Base-by-base conservation (phyloP, 2,329 filamentous ascomycete genomes). In the Ophiostoma himal-ulmi region DNA sequence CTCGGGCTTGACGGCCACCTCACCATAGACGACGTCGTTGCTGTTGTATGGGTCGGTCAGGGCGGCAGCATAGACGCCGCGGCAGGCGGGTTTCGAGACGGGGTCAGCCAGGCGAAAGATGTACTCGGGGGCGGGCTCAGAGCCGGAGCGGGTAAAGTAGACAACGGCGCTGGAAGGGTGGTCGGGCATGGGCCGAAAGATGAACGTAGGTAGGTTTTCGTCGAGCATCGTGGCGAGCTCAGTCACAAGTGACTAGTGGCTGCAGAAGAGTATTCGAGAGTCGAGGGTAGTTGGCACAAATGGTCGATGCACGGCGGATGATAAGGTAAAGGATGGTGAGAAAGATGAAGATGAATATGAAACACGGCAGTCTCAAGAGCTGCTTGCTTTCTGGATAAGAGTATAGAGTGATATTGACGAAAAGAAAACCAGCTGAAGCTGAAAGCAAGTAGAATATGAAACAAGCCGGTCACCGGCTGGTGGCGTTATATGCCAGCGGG, bases 201-300 rank as follows among this genome's bases (percentile, higher is more conserved):
- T 84, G 77, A 88, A 89, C 64, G 85, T 93, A 70, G 94, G 94
- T n/a, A 97, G 87, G 79, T 94, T 96, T 79, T 96, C 92, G 88
- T 97, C 93, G 76, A 96, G 86, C 93, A 97, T 97, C 71, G 39
- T 39, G 54, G 44, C 44, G 52, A 57, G 52, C 52, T 22, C n/a
- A 26, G 44, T 48, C 44, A 48, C 44, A n/a, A 10, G 64, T n/a
- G 52, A 26, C 52, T 22, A 10, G 44, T 48, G 20, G 11, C n/a
- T 57, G 52, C 52, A 26, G n/a, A 17, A 5, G 44, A 17, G 20
- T n/a, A n/a, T 54, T 22, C 6, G 44, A 20, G 52, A 26, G 52
- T 48, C 52, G 52, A 57, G n/a, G 22, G 52, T 26, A 57, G 52
- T 26, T 26, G 52, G n/a, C 10, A 1, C 39, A 44, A 44, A 17